A percentile compares a stretch with the other conserved stretches of the same genome.
Conservation (phyloP, 2,329 filamentous ascomycete species). For the Trichoderma sp. region DNA sequence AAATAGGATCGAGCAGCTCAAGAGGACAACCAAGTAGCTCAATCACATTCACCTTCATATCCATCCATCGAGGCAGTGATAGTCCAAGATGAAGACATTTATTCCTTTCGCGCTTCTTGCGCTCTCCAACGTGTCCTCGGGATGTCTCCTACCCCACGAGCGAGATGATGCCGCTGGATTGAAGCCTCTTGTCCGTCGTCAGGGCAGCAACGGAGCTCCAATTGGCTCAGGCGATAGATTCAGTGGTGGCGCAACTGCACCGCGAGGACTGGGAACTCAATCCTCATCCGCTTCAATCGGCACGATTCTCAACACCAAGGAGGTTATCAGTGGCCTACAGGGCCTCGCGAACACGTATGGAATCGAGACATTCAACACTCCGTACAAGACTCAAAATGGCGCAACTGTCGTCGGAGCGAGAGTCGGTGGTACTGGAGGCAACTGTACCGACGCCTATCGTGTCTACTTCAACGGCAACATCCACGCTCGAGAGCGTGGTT, state of each 20-base stretch:
- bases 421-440: slow-evolving; percentile 1
- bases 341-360: slow-evolving; percentile 1
- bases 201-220: background rate
- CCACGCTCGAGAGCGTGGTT: slow-evolving; percentile 58
- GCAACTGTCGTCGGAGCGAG: slow-evolving; percentile 4
- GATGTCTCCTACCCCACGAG: slow-evolving; percentile 9
- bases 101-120: slow-evolving; percentile 8
- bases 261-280: background rate
- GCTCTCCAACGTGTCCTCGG: background rate
- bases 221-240: slow-evolving; percentile 9
- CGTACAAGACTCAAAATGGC: background rate
- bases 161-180: background rate
- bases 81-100: background rate
- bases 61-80: background rate
- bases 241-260: background rate
- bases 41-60: background rate
- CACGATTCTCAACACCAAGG: slow-evolving; percentile 5
- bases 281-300: slow-evolving; percentile 3
- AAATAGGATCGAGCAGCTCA: background rate
- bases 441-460: background rate
- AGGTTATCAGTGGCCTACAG: background rate
- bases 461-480: slow-evolving; percentile 53
- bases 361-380: slow-evolving; percentile 1
- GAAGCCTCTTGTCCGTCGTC: slow-evolving; percentile 9
- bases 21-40: too few relatives aligned